These are phyloP conservation scores for Stagonosporopsis vannaccii DNA, from an alignment of 2,329 filamentous ascomycete species.

Conservation along the genomic window DNA sequence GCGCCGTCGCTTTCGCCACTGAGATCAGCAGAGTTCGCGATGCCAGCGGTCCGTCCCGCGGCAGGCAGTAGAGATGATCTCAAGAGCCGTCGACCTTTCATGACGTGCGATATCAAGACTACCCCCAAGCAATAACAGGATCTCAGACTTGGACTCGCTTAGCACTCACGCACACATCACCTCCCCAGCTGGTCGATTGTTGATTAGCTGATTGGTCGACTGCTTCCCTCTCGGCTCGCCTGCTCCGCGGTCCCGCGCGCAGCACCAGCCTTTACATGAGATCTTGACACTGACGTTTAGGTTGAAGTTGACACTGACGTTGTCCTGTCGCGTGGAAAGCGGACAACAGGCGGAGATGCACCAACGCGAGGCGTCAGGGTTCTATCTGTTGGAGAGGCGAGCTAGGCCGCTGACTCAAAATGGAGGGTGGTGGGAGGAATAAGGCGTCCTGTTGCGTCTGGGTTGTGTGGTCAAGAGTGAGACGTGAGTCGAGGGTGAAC, in stretches of 20 bases:
- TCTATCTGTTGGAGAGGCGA: slow-evolving; percentile 3
- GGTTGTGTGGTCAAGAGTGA: neutral
- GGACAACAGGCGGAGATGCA: no score
- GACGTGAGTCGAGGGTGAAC: neutral
- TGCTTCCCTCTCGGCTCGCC: neutral
- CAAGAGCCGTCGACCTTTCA: no score
- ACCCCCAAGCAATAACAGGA: no score
- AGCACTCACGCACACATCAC: no score
- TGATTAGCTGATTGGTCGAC: neutral
- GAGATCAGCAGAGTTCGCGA: neutral
- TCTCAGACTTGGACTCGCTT: no score
- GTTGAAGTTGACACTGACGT: no score
- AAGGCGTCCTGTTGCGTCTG: slow-evolving; percentile 5
- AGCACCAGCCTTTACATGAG: neutral
- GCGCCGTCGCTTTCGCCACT: no score
- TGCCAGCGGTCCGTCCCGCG: slow-evolving; percentile 4
- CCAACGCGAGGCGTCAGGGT: neutral
- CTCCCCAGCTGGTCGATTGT: no score
- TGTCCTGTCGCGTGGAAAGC: no score
- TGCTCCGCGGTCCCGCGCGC: neutral
- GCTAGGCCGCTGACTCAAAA: slow-evolving; percentile 8
- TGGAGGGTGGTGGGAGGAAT: neutral
- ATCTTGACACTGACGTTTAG: neutral
- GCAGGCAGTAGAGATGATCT: neutral
- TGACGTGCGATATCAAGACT: no score